Conservation (phyloP, 163 green algal genomes). For the Volvox carteri region DNA sequence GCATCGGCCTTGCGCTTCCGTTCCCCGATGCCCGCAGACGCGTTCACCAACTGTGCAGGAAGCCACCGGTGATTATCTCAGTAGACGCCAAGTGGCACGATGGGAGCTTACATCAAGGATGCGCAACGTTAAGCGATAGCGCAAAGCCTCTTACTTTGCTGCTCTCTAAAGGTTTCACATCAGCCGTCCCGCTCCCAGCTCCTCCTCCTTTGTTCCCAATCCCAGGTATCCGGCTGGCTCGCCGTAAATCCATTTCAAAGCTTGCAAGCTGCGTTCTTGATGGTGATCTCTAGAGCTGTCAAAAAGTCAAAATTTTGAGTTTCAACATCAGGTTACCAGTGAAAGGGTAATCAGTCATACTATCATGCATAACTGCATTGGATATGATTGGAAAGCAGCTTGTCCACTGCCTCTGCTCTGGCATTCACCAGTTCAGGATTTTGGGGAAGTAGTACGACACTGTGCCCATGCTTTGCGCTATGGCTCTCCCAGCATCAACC, state of each 20-base stretch:
- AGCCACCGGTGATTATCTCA: too few relatives aligned
- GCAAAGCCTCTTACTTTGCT: conserved; percentile 37
- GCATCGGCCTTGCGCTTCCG: conserved; percentile 53
- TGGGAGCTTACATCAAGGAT: too few relatives aligned
- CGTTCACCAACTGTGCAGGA: conserved; percentile 20
- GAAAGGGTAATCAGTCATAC: too few relatives aligned
- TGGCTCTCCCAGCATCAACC: too few relatives aligned
- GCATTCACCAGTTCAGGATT: too few relatives aligned
- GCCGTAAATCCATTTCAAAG: conserved; percentile 13
- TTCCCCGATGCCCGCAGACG: background rate
- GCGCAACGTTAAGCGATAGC: too few relatives aligned
- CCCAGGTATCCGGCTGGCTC: conserved; percentile 29
- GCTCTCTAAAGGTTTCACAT: conserved; percentile 18
- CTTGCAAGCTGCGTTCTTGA: background rate
- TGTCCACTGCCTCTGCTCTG: too few relatives aligned
- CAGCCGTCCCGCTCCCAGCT: background rate
- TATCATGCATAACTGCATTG: too few relatives aligned
- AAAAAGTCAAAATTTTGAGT: conserved; percentile 17
- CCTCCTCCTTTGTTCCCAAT: background rate
- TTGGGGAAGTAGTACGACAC: too few relatives aligned
- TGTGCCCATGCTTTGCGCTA: too few relatives aligned
- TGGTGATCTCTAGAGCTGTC: conserved; percentile 10
- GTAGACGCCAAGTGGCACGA: too few relatives aligned
- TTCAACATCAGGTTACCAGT: background rate
- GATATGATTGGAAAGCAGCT: too few relatives aligned